Evolutionary conservation across 352 stramenopile species (phyloP).

Genomic region (Globisporangium lucens): DNA sequence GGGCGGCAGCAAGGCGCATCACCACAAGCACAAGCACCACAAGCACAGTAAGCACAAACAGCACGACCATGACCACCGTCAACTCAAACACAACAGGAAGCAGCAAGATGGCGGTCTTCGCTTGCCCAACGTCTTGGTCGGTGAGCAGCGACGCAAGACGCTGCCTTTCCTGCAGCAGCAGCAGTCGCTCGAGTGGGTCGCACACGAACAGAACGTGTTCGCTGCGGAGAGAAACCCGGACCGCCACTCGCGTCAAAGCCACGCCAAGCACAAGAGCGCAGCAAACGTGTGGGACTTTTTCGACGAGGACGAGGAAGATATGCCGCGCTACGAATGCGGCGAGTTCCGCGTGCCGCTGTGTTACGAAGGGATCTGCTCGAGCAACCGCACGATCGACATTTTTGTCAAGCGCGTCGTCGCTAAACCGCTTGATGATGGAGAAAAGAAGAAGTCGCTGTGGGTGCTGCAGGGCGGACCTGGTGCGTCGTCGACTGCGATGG

Average conservation of each 20-base stretch:
- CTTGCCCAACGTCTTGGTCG: constrained; percentile 10
- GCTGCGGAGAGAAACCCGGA: neutral
- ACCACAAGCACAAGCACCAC: constrained; percentile 13
- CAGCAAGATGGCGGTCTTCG: neutral
- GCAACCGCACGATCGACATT: constrained; percentile 24
- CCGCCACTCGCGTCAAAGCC: neutral
- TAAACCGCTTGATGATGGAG: neutral
- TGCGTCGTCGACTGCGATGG: constrained; percentile 67
- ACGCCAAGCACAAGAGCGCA: neutral
- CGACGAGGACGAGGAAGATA: neutral
- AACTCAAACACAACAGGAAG: constrained; percentile 1
- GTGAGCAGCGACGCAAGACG: constrained; percentile 14
- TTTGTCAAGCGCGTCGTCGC: constrained; percentile 59
- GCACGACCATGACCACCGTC: neutral
- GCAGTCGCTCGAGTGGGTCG: constrained; percentile 22
- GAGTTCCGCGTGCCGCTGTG: constrained; percentile 31
- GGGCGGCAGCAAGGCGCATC: constrained; percentile 2
- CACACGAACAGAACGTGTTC: neutral
- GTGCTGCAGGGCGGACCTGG: constrained; percentile 68
- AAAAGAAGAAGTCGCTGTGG: constrained; percentile 52
- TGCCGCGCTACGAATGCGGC: constrained; percentile 26
- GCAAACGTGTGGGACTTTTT: neutral
- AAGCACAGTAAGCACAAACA: constrained; percentile 1
- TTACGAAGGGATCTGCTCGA: constrained; percentile 29
- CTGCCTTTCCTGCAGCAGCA: constrained; percentile 24